Evolutionary conservation across 495 filamentous ascomycete species (phyloP), one percentile per base, ranked within the genome.

Genomic region (Neurospora sp.): DNA sequence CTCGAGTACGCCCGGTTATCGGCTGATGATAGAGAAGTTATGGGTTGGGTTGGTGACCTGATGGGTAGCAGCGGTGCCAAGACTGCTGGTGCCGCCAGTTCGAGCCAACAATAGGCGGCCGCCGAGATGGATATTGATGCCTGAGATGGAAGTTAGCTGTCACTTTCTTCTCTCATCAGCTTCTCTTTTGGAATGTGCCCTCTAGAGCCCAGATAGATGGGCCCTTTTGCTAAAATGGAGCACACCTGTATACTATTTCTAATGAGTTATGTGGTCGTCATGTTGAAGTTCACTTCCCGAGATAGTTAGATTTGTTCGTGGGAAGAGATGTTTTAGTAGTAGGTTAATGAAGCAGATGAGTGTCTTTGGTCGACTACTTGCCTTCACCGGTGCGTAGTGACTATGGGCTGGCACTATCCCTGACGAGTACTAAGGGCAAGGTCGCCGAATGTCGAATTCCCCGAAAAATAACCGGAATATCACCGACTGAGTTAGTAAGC

Each of bases 1-100:
- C 84, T 94, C 18, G 92, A 93, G 78, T 94, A 92, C 77, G 91
- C 86, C 1, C 83, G 91, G 35, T 78, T 94, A 18, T 82, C 85
- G 66, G 90, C 92, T 77, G 90, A 92, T 75, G 83, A 86, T 40
- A 84, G 92, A 70, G 88, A 92, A 74, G 83, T 75, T 11, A 85
- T 93, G 80, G 91, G 90, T 9, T 93, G 89, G 83, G 87, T 86
- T n/a, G 87, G 84, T 8, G 84, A 86, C 76, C 72, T 86, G 71
- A 16, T 78, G 20, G 31, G 31, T 16, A 27, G 38, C 39, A 27
- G 41, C 14, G 38, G n/a, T 18, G 31, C 20, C 35, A 44, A 71
- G 40, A 40, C 37, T n/a, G 40, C 27, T 37, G 53, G 22, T 66
- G 12, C 53, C 27, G 53, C 27, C 53, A 18, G 53, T 16, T 66